Base-by-base conservation (phyloP, 768 basidiomycete species). In the Cystobasidium tubakii region DNA sequence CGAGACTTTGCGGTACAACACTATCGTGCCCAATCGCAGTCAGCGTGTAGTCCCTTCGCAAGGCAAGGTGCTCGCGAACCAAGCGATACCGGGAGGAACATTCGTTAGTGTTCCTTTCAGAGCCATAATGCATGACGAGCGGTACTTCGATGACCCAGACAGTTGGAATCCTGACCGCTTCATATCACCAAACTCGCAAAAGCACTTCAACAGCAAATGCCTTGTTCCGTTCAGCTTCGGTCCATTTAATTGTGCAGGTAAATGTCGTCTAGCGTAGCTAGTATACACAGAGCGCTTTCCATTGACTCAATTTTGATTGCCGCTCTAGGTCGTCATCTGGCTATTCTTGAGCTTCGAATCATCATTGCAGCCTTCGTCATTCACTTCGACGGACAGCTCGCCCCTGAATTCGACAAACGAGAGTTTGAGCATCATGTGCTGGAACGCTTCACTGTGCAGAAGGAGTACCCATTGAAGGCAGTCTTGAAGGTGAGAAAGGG, bases 371-470 rank as follows among this genome's bases (percentile, higher is more conserved):
- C 46, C 3, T 50, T 50, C 21, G 46, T 50, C 4, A 50, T 50
- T n/a, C 46, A 50, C 46, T 50, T 50, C 21, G 46, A 50, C 21
- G 46, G 46, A 12, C 46, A 21, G 7, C 46, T 50, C 21, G 46
- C 46, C 21, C 46, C 46, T 3, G 46, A n/a, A 3, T 50, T 50
- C 46, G 46, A 50, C 21, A 50, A 50, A 19, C 46, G n/a, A n/a
- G n/a, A 50, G 46, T 50, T 50, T 50, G 46, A 50, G 46, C 15
- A 50, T 4, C 46, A 50, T 50, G 46, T 50, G 21, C n/a, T 50
- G 46, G 46, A 50, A n/a, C 46, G 46, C 46, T 50, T 50, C n/a
- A 50, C 46, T 50, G n/a, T 50, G 9, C 46, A 50, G 46, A 50
- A 50, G 46, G 46, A 50, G n/a, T 50, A 50, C 21, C 46, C 46